Base-by-base conservation (phyloP, 208 protist species). In the Trypanosoma cruzi region DNA sequence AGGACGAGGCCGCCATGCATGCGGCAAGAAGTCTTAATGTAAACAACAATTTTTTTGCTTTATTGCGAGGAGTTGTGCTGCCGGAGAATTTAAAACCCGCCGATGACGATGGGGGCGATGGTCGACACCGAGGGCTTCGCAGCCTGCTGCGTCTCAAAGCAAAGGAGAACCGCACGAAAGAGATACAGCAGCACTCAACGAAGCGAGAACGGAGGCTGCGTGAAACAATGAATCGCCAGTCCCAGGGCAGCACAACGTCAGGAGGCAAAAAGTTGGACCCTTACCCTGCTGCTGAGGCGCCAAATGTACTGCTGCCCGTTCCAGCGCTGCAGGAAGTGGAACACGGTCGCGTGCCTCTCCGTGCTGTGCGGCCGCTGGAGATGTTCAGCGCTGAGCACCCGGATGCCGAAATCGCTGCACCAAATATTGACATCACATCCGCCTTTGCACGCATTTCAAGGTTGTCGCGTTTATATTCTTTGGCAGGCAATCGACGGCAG, bases 1-100 rank as follows among this genome's bases (percentile, higher is more conserved):
- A 96, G 66, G 86, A 94, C 29, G 90, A 94, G 69, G 76, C 75
- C 20, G 79, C 79, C 37, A 76, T 85, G 48, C 86, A 93, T 73
- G 77, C 80, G 16, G 81, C 78, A 26, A 83, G 86, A 22, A 86
- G 79, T 64, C 66, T 81, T 52, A 86, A 84, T 62, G 77, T 81
- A 18, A 76, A 78, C 44, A 84, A 87, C 71, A 86, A 71, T 53
- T 84, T 90, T 61, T 82, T 93, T 57, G 71, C 81, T 46, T 58
- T 96, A 34, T 67, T 90, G 42, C 80, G 77, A 28, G 88, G 88
- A 56, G 53, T 93, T 59, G 79, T 90, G 44, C 73, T 76, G 36
- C 85, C 88, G 20, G 82, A 90, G 49, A 85, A 87, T 50, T 75
- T 96, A 29, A 56, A 85, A 29, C 67, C 81, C 13, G 65, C 72